Evolutionary conservation across 257 asterid species (phyloP).

Genomic region (Nyctanthes arbortristis): DNA sequence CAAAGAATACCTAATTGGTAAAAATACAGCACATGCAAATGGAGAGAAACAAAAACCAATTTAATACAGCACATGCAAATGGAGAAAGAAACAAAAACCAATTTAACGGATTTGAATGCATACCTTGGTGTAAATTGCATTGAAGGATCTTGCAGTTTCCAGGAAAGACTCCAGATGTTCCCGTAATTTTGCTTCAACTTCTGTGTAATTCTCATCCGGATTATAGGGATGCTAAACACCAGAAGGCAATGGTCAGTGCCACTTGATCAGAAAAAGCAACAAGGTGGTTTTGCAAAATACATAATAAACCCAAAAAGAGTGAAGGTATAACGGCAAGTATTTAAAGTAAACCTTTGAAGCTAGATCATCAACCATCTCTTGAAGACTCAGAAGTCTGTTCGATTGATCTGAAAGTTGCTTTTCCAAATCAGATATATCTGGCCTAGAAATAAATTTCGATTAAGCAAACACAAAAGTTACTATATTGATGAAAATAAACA

Average conservation of each 20-base stretch:
- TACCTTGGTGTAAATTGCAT: constrained; percentile 96
- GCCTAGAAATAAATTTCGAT: constrained; percentile 70
- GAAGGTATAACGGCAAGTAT: constrained; percentile 11
- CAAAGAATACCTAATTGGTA: neutral
- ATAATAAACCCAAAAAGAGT: neutral
- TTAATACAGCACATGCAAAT: neutral
- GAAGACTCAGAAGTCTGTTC: constrained; percentile 85
- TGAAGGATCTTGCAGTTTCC: constrained; percentile 89
- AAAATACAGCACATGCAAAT: neutral
- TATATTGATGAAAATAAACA: constrained; percentile 8
- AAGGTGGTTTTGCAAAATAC: constrained; percentile 3
- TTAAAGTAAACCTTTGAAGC: constrained; percentile 73
- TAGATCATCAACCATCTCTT: constrained; percentile 95
- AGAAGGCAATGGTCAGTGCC: constrained; percentile 25
- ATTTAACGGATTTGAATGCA: constrained; percentile 12
- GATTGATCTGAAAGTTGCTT: constrained; percentile 93
- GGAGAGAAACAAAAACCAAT: no score
- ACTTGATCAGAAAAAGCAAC: constrained; percentile 25
- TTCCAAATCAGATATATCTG: constrained; percentile 92
- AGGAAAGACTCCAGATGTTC: constrained; percentile 92
- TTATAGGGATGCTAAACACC: constrained; percentile 77
- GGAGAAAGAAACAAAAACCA: neutral
- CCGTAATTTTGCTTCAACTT: constrained; percentile 77
- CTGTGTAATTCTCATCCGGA: constrained; percentile 92
- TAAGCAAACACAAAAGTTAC: constrained; percentile 35